Conservation (phyloP, 345 rosid genomes). For the Rhodamnia argentea region DNA sequence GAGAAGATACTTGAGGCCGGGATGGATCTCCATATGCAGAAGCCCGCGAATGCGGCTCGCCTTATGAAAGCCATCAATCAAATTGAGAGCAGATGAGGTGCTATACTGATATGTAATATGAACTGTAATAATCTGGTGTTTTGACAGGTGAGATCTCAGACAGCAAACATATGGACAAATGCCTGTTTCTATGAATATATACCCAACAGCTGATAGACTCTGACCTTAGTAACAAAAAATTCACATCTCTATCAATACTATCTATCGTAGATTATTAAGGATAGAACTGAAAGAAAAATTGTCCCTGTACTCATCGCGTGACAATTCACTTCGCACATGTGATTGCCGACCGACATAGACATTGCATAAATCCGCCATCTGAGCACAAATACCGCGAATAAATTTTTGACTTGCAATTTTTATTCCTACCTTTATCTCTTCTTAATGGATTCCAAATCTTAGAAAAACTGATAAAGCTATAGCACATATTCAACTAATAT, state of each 20-base stretch:
- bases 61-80: conserved; percentile 20
- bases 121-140: background rate
- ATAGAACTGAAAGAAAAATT: background rate
- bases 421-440: background rate
- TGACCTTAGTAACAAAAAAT: background rate
- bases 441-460: background rate
- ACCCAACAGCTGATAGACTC: background rate
- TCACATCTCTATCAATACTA: background rate
- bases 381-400: background rate
- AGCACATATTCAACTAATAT: background rate
- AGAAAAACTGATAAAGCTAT: background rate
- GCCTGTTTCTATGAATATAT: background rate
- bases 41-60: conserved; percentile 15
- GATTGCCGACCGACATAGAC: background rate
- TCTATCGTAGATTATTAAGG: background rate
- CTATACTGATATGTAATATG: background rate
- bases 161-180: background rate
- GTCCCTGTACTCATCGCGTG: background rate
- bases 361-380: background rate
- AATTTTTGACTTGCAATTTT: background rate
- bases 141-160: background rate
- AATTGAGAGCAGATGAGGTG: background rate
- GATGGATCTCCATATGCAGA: conserved; percentile 48
- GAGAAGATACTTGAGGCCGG: conserved; percentile 29
- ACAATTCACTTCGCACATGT: background rate